A percentile compares a stretch with the other conserved stretches of the same genome.
Evolutionary conservation across 371 early-diverging fungal genomes (phyloP).

Genomic region (Mycotypha africana): DNA sequence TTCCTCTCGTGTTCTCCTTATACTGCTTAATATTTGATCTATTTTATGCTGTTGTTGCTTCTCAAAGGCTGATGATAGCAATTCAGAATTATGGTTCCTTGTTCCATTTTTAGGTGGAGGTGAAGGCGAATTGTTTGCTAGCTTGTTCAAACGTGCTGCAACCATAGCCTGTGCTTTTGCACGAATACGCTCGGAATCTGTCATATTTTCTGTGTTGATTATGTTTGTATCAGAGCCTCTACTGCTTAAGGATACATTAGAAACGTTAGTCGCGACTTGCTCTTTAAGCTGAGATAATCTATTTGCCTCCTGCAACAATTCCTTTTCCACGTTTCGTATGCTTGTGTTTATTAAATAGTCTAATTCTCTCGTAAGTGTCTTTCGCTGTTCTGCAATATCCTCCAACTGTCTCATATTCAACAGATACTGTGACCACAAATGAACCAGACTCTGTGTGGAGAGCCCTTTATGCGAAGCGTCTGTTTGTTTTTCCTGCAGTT

Average conservation of each 20-base stretch:
- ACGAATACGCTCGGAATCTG: constrained; percentile 31
- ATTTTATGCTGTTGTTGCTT: background rate
- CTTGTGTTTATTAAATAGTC: constrained; percentile 26
- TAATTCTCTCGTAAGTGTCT: constrained; percentile 26
- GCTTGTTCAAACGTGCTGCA: constrained; percentile 23
- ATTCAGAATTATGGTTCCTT: background rate
- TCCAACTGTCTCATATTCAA: constrained; percentile 27
- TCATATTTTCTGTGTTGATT: no score
- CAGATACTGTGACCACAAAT: constrained; percentile 28
- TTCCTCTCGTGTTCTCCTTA: background rate
- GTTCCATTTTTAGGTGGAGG: background rate
- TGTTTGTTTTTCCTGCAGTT: constrained; percentile 12
- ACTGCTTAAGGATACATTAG: background rate
- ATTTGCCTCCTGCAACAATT: constrained; percentile 7
- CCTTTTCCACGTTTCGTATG: constrained; percentile 10
- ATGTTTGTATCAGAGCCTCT: no score
- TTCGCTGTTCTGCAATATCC: constrained; percentile 25
- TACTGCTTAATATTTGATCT: background rate
- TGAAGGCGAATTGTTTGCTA: background rate
- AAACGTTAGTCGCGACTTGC: background rate
- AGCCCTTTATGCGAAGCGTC: constrained; percentile 5
- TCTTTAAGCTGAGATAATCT: constrained; percentile 9
- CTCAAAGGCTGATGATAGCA: background rate
- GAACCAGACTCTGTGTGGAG: constrained; percentile 3
- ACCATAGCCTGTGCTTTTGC: constrained; percentile 36